A percentile compares a stretch with the other conserved stretches of the same genome.
These are phyloP conservation scores for Platanthera guangdongensis DNA, from an alignment of 106 monocot genomes.

Conservation along the genomic window DNA sequence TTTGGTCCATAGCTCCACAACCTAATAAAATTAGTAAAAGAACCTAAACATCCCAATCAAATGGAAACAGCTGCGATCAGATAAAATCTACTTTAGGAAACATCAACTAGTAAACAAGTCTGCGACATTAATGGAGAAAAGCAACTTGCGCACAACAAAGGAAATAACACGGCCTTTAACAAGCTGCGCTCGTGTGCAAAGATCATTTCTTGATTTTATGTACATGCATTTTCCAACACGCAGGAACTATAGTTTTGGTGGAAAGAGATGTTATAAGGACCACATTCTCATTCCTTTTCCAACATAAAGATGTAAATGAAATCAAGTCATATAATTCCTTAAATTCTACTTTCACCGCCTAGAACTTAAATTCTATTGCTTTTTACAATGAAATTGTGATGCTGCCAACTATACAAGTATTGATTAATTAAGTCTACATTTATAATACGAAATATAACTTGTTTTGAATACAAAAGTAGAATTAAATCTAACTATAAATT, in stretches of 20 bases:
- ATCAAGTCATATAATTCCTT: not conserved
- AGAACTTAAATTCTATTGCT: not conserved
- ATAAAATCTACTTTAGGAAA: not conserved
- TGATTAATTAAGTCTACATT: too few species aligned
- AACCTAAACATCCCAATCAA: not conserved
- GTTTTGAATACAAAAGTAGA: too few species aligned
- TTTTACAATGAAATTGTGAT: not conserved
- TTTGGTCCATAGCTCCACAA: constrained; percentile 98
- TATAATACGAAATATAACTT: too few species aligned
- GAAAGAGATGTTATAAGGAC: not conserved
- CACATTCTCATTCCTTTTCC: not conserved
- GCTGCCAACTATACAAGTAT: too few species aligned
- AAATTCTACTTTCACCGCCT: not conserved
- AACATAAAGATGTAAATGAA: not conserved
- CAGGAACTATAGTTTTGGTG: not conserved
- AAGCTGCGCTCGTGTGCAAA: not conserved
- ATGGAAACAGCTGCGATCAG: not conserved
- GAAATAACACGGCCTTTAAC: not conserved
- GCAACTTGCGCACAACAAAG: not conserved
- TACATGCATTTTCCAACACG: not conserved
- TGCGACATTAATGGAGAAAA: not conserved
- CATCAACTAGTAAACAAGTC: not conserved
- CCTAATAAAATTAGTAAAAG: constrained; percentile 22
- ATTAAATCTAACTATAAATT: too few species aligned
- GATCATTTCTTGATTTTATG: constrained; percentile 1